Conservation (phyloP, 2,329 filamentous ascomycete genomes). For the Aspergillus sp. region DNA sequence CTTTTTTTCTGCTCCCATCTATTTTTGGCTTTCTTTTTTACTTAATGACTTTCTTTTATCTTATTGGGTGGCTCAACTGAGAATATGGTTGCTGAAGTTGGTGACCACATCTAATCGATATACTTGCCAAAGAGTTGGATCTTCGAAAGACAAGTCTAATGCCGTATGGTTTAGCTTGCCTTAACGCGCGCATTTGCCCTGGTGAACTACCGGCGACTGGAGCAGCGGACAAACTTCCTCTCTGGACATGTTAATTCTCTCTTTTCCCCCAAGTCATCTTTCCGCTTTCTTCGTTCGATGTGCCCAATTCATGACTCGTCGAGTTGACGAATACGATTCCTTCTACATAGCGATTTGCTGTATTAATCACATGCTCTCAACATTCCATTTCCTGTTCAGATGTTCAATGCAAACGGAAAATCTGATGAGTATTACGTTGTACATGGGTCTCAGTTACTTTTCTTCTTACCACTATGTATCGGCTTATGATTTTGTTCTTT, state of each 20-base stretch:
- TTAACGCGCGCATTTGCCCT: constrained; percentile 1
- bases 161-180: constrained; percentile 6
- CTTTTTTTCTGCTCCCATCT: neutral
- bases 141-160: constrained; percentile 12
- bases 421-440: constrained; percentile 10
- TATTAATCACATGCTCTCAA: constrained; percentile 6
- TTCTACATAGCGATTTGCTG: constrained; percentile 12
- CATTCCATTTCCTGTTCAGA: neutral
- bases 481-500: constrained; percentile 4
- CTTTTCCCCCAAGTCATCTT: constrained; percentile 9
- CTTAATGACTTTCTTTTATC: constrained; percentile 3
- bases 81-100: constrained; percentile 15
- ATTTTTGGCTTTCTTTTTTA: neutral
- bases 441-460: constrained; percentile 1
- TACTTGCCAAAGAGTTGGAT: constrained; percentile 4
- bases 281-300: constrained; percentile 3
- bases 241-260: constrained; percentile 11
- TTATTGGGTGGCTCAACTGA: constrained; percentile 8
- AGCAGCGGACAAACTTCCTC: constrained; percentile 3
- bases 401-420: constrained; percentile 12
- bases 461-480: neutral
- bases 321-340: constrained; percentile 14
- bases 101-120: constrained; percentile 9
- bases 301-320: constrained; percentile 16
- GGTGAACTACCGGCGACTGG: neutral